These are phyloP conservation scores for Neonothopanus nambi DNA, from an alignment of 1,284 basidiomycete species.

Conservation along the genomic window DNA sequence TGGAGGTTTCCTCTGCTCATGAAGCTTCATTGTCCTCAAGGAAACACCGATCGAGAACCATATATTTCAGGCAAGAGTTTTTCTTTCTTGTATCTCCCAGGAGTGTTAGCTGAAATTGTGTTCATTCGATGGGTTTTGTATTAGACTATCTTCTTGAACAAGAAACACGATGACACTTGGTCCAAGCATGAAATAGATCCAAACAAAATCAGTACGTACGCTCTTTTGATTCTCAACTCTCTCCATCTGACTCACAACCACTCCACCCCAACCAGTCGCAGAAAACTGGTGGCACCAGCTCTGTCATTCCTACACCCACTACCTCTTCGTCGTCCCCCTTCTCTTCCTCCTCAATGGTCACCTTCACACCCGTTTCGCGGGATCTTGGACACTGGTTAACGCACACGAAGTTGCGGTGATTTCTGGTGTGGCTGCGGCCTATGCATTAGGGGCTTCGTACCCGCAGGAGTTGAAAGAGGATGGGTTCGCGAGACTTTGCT, in stretches of 20 bases:
- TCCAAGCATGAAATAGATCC: constrained; percentile 17
- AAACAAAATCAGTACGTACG: constrained; percentile 15
- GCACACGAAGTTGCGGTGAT: constrained; percentile 22
- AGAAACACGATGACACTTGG: constrained; percentile 17
- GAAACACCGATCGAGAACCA: constrained; percentile 13
- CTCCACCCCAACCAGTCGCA: neutral
- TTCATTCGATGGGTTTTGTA: no score
- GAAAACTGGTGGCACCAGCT: constrained; percentile 22
- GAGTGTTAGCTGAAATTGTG: neutral
- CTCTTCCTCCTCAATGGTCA: constrained; percentile 18
- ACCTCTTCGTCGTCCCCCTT: constrained; percentile 18
- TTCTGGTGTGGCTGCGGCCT: constrained; percentile 20
- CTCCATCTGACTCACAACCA: neutral
- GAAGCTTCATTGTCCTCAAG: neutral
- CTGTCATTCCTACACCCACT: constrained; percentile 20
- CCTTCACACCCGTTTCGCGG: constrained; percentile 15
- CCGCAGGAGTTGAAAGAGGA: constrained; percentile 17
- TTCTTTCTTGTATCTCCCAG: neutral
- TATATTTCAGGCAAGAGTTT: constrained; percentile 14
- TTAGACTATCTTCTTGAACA: constrained; percentile 22
- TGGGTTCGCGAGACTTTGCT: constrained; percentile 16
- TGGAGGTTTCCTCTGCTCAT: neutral
- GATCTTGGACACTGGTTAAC: constrained; percentile 22
- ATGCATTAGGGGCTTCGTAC: constrained; percentile 17
- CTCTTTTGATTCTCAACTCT: neutral